Conservation (phyloP, 306 rosid genomes). For the Acmispon strigosus region DNA sequence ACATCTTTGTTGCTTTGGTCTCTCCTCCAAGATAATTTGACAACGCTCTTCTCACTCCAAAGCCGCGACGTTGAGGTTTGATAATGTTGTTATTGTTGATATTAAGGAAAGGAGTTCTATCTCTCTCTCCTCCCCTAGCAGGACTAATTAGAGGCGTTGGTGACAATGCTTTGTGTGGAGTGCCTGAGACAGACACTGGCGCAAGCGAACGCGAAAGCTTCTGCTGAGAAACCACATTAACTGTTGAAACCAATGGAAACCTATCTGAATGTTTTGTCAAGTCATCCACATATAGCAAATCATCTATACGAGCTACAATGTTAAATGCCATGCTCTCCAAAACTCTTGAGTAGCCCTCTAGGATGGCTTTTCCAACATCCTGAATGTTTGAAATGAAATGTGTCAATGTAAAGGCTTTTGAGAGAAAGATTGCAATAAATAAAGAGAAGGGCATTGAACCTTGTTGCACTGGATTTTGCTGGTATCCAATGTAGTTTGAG, state of each 20-base stretch:
- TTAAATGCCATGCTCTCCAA: constrained; percentile 91
- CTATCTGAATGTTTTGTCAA: constrained; percentile 68
- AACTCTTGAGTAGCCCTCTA: constrained; percentile 92
- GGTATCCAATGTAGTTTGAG: constrained; percentile 77
- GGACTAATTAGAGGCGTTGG: constrained; percentile 64
- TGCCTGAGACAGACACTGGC: constrained; percentile 47
- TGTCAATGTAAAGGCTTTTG: neutral
- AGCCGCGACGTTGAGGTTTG: constrained; percentile 62
- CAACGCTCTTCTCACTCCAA: constrained; percentile 75
- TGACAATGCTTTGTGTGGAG: constrained; percentile 35
- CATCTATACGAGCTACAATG: constrained; percentile 87
- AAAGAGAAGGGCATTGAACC: constrained; percentile 32
- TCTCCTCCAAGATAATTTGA: constrained; percentile 90
- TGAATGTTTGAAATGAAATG: constrained; percentile 29
- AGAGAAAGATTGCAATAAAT: neutral
- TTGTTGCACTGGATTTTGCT: constrained; percentile 87
- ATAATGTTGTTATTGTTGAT: constrained; percentile 17
- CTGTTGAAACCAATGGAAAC: constrained; percentile 53
- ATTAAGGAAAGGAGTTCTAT: constrained; percentile 58
- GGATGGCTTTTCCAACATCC: constrained; percentile 92
- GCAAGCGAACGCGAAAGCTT: constrained; percentile 32
- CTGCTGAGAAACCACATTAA: constrained; percentile 48
- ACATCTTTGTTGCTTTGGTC: constrained; percentile 43
- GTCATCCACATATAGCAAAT: constrained; percentile 76
- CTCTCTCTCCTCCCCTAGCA: constrained; percentile 64